Evolutionary conservation across 2,329 filamentous ascomycete species (phyloP), one percentile per base, ranked within the genome.

Genomic region (Penicillium sp.): DNA sequence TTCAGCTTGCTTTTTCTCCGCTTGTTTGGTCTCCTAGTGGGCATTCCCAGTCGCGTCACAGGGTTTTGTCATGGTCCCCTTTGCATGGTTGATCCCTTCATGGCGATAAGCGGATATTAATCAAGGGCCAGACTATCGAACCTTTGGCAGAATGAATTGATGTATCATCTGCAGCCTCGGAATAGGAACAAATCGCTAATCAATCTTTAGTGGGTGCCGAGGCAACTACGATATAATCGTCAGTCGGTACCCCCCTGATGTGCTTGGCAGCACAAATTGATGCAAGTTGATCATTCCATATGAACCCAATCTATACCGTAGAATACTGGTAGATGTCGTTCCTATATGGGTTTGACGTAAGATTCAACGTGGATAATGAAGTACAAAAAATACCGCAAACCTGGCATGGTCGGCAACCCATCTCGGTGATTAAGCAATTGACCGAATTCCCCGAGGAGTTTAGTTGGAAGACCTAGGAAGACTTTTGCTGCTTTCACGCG

Each of bases 21-120:
- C 9, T 39, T 39, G 13, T 22, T 48, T 45, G 9, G 29, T 26
- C 16, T 43, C 35, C 16, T 43, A 11, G 26, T 44, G 37, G 48
- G 26, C 62, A 64, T 66, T 63, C 63, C 43, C 44, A n/a, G 48
- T 55, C 63, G 61, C 61, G 63, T 64, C 60, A 56, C 58, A 64
- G 63, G 62, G 56, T 43, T 29, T 31, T 46, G 54, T 52, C 54
- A 48, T 55, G 55, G 43, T 50, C 55, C 55, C 53, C 21, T 41
- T 26, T 56, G 51, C 53, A 62, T 60, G 61, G 37, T 29, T 39
- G 46, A 59, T 58, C 59, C 63, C 61, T 64, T 62, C 41, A 48
- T 56, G 48, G 53, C 54, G 52, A 51, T 35, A n/a, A 29, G 27
- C 27, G 11, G 35, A 47, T 37, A 33, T 33, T 5, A 31, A 31